Evolutionary conservation across 1,284 basidiomycete species (phyloP).

Genomic region (Taiwanofungus camphoratus): DNA sequence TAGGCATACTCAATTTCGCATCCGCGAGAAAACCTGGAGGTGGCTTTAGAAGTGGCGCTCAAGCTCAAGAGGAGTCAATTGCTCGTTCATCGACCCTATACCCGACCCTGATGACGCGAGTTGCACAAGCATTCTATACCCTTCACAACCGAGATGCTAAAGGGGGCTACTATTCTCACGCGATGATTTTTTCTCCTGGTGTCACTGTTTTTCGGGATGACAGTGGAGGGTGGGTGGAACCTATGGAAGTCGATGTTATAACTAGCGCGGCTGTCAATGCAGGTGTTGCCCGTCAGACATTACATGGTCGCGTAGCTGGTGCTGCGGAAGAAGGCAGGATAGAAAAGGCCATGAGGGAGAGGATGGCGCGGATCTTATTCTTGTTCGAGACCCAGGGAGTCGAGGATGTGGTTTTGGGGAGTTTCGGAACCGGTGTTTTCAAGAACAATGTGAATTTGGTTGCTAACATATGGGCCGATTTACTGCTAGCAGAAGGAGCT

Average conservation of each 20-base stretch:
- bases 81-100: slow-evolving; percentile 64
- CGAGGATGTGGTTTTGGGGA: slow-evolving; percentile 57
- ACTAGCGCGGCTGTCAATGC: slow-evolving; percentile 69
- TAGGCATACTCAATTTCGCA: slow-evolving; percentile 66
- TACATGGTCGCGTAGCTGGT: slow-evolving; percentile 27
- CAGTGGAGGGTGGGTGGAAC: slow-evolving; percentile 44
- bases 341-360: slow-evolving; percentile 52
- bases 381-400: slow-evolving; percentile 58
- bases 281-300: slow-evolving; percentile 41
- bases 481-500: slow-evolving; percentile 40
- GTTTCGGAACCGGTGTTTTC: slow-evolving; percentile 73
- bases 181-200: slow-evolving; percentile 62
- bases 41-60: slow-evolving; percentile 58
- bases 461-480: slow-evolving; percentile 36
- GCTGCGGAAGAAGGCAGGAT: slow-evolving; percentile 45
- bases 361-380: slow-evolving; percentile 59
- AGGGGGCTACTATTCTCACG: slow-evolving; percentile 56
- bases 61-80: slow-evolving; percentile 70
- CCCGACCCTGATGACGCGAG: slow-evolving; percentile 47
- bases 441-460: slow-evolving; percentile 47
- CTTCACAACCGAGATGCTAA: slow-evolving; percentile 45
- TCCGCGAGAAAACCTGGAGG: slow-evolving; percentile 66
- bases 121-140: slow-evolving; percentile 50
- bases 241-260: slow-evolving; percentile 53
- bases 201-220: slow-evolving; percentile 55